Conservation (phyloP, 2,329 filamentous ascomycete species). For the Fusarium sp. region DNA sequence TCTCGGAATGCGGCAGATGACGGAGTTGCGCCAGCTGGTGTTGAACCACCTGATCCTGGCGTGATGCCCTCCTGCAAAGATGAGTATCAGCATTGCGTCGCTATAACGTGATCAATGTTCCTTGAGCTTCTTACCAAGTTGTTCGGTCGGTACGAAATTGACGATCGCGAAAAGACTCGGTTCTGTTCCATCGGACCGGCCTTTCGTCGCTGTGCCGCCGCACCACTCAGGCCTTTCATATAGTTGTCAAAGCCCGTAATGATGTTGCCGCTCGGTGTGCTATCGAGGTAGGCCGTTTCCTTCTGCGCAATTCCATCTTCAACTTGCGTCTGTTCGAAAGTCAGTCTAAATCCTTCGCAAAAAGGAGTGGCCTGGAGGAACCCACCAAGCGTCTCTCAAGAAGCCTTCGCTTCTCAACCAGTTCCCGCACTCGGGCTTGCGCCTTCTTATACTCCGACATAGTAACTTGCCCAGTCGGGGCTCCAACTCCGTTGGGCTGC, state of each 20-base stretch:
- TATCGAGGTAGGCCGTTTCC: conserved; percentile 91
- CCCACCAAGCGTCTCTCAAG: conserved; percentile 58
- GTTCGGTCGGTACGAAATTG: conserved; percentile 72
- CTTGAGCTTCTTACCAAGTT: conserved; percentile 51
- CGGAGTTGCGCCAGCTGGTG: conserved; percentile 60
- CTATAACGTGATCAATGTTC: not conserved
- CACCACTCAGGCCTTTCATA: conserved; percentile 86
- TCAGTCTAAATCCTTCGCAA: conserved; percentile 54
- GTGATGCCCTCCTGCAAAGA: conserved; percentile 45
- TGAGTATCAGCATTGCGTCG: conserved; percentile 16
- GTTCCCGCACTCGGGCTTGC: conserved; percentile 63
- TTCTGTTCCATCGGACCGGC: conserved; percentile 77
- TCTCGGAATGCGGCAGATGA: conserved; percentile 69
- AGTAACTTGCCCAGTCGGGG: conserved; percentile 53
- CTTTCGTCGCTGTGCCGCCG: conserved; percentile 74
- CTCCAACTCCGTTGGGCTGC: conserved; percentile 41
- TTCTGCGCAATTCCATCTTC: conserved; percentile 89
- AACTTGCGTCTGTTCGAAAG: conserved; percentile 53
- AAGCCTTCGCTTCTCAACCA: conserved; percentile 61
- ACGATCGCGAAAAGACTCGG: conserved; percentile 79
- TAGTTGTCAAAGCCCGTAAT: conserved; percentile 98
- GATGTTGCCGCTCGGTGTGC: conserved; percentile 91
- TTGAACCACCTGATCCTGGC: conserved; percentile 57
- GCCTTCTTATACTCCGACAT: conserved; percentile 67
- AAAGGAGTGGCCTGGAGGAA: not conserved